Base-by-base conservation (phyloP, 768 basidiomycete genomes). In the Leucogyrophana mollusca region DNA sequence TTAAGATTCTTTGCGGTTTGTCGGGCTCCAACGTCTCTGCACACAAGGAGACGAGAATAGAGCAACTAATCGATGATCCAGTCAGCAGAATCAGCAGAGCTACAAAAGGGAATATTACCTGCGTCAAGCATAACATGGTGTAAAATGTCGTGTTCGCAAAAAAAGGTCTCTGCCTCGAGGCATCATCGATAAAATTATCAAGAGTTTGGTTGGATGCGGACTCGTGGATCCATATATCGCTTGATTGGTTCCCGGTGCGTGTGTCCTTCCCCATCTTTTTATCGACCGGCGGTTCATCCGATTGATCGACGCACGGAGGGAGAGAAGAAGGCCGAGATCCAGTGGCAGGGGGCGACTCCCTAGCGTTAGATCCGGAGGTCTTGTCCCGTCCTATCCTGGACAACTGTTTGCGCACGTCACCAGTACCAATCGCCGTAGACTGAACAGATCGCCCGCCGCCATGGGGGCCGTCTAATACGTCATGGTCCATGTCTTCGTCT, bases 91-190 rank as follows among this genome's bases (percentile, higher is more conserved):
- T 35, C 27, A 34, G 27, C 13, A 24, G 16, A 36, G 22, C 14
- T 50, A 61, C 4, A 14, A 43, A 43, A 37, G 23, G 10, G 11
- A 38, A 39, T 39, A 27, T 48, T 58, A 82, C 95, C 85, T 99
- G 93, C 40, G 98, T 63, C 43, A 95, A 71, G 40, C 96, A 85
- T 54, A 98, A 62, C 42, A 97, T 64, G 6, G 89, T 89, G 69
- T 98, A 99, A 62, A 93, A 90, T 17, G 91, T 87, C 38, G 90
- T 92, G 68, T 97, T 96, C 48, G 81, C 81, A 67, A 95, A 98
- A 67, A 97, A 90, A 8, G 86, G 76, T 43, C 65, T 78, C 37
- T 74, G 71, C 44, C 68, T 74, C 41, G 57, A 53, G 6, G 55
- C 44, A 46, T 71, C 70, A n/a, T 64, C 40, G 25, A 41, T 52